Conservation (phyloP, 805 yeast species). For the Tetrapisispora nanseiensis region DNA sequence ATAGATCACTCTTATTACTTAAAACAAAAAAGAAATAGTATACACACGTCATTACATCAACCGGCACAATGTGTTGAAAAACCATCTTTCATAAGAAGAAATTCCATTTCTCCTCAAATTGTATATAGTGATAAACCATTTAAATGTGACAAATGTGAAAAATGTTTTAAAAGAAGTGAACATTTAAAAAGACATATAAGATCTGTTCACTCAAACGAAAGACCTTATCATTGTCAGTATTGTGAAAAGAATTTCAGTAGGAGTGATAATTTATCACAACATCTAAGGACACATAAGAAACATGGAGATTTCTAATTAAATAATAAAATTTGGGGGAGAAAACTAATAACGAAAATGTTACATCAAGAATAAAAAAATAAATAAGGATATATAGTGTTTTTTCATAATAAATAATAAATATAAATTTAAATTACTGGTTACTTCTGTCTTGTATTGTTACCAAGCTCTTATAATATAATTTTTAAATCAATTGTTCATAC, state of each 20-base stretch:
- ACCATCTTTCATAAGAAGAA: background rate
- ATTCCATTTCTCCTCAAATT: background rate
- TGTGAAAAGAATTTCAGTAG: slow-evolving; percentile 58
- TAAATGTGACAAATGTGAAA: slow-evolving; percentile 31
- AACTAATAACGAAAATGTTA: background rate
- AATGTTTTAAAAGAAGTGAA: slow-evolving; percentile 50
- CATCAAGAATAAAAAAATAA: background rate
- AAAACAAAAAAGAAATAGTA: background rate
- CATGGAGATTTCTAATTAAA: slow-evolving; percentile 23
- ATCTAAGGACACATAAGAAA: slow-evolving; percentile 42
- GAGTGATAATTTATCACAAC: slow-evolving; percentile 59
- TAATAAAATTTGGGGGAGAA: no score
- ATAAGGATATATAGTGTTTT: no score
- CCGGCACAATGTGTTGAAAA: background rate
- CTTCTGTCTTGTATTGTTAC: no score
- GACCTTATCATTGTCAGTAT: slow-evolving; percentile 47
- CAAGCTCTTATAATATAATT: no score
- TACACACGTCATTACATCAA: background rate
- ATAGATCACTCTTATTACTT: background rate
- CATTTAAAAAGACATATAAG: slow-evolving; percentile 59
- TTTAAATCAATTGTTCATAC: no score
- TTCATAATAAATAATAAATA: no score
- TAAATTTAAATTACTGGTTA: no score
- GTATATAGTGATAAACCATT: slow-evolving; percentile 25
- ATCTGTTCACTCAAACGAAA: slow-evolving; percentile 51